phyloP scores from a whole-genome alignment of 768 basidiomycete species.

The Psilocybe azurescens region DNA sequence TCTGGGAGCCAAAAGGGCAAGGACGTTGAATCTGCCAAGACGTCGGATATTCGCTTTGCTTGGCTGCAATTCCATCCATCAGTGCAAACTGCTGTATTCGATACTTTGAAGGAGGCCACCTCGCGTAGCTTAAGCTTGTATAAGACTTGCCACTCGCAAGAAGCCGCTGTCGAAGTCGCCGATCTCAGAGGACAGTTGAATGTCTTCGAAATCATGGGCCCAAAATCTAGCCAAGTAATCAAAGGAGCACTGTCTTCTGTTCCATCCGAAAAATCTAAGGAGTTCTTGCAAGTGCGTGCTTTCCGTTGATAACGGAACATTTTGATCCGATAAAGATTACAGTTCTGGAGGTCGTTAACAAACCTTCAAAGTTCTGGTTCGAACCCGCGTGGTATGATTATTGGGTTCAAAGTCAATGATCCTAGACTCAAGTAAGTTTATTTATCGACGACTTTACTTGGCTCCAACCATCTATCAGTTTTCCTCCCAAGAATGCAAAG shows the following conservation, averaged over 20 bases:
- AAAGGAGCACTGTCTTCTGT: constrained; percentile 64
- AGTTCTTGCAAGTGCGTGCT: constrained; percentile 60
- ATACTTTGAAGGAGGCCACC: constrained; percentile 54
- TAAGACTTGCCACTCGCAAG: constrained; percentile 22
- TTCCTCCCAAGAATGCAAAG: constrained; percentile 82
- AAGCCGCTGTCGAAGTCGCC: constrained; percentile 61
- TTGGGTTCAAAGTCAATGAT: constrained; percentile 84
- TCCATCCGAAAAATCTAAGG: constrained; percentile 50
- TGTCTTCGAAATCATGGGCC: constrained; percentile 90
- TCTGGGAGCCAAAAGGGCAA: neutral
- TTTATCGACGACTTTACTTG: neutral
- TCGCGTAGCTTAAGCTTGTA: constrained; percentile 41
- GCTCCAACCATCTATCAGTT: constrained; percentile 48
- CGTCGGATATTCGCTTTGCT: constrained; percentile 43
- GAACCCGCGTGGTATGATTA: constrained; percentile 74
- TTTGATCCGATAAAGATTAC: constrained; percentile 1
- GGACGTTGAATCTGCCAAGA: neutral
- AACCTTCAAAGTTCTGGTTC: constrained; percentile 69
- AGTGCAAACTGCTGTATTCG: constrained; percentile 61
- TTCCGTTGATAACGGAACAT: neutral
- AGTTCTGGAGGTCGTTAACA: constrained; percentile 75
- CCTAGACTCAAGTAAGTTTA: constrained; percentile 78
- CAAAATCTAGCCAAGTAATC: constrained; percentile 77
- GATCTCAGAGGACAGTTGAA: constrained; percentile 77
- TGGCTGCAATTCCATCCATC: constrained; percentile 88